Evolutionary conservation across 2,329 filamentous ascomycete species (phyloP).

Genomic region (Cryphonectria japonica): DNA sequence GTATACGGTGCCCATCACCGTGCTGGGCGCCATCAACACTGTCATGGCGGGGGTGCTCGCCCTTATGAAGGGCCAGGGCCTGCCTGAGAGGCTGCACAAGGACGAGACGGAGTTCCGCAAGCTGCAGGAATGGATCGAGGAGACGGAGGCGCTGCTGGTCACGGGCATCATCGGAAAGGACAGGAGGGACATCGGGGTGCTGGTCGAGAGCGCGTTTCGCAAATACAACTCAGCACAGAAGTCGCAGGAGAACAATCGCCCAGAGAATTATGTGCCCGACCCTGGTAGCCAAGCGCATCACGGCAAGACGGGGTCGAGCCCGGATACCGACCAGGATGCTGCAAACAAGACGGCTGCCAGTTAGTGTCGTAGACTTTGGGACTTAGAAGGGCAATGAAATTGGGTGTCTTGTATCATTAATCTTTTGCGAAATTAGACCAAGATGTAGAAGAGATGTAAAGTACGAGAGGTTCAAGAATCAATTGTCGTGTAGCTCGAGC

Average conservation of each 20-base stretch:
- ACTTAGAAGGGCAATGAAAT: not conserved
- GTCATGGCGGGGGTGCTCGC: conserved; percentile 65
- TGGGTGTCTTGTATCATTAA: not conserved
- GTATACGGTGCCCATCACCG: conserved; percentile 56
- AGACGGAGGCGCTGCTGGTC: conserved; percentile 50
- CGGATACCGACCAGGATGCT: not conserved
- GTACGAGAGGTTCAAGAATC: too few relatives aligned
- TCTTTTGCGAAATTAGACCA: not conserved
- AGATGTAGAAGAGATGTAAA: not conserved
- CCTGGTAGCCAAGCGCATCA: conserved; percentile 4
- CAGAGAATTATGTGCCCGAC: conserved; percentile 34
- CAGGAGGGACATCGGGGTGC: conserved; percentile 45
- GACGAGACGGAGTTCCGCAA: conserved; percentile 51
- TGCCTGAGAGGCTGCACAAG: conserved; percentile 51
- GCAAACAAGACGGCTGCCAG: not conserved
- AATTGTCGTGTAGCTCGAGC: not conserved
- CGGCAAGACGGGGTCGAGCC: not conserved
- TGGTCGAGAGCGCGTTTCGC: conserved; percentile 47
- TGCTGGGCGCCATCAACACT: conserved; percentile 66
- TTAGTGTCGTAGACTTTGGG: not conserved
- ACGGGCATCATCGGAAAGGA: conserved; percentile 48
- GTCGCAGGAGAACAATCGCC: conserved; percentile 46
- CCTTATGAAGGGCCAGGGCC: conserved; percentile 54
- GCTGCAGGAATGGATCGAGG: conserved; percentile 57
- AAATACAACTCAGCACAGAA: conserved; percentile 48